phyloP scores from a whole-genome alignment of 345 rosid species.

The Citrus hindsii region DNA sequence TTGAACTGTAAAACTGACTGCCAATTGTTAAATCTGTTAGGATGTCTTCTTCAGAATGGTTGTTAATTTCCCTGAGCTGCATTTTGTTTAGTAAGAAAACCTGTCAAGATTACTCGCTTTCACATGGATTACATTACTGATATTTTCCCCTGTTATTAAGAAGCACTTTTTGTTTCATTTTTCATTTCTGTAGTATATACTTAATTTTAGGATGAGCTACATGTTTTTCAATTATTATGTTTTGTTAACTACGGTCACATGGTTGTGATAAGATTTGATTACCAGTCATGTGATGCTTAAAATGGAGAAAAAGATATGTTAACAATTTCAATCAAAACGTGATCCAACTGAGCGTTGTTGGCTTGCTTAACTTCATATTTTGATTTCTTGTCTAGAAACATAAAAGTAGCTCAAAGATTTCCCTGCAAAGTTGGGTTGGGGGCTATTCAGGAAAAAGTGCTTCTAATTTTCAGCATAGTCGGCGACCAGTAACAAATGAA shows the following conservation, averaged over 20 bases:
- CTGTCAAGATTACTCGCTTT: neutral
- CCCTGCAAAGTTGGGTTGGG: slow-evolving; percentile 44
- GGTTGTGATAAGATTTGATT: too few species aligned
- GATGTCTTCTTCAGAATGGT: neutral
- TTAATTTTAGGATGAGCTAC: neutral
- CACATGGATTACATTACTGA: neutral
- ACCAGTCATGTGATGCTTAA: too few species aligned
- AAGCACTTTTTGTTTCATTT: neutral
- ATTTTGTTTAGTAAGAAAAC: neutral
- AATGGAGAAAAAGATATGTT: neutral
- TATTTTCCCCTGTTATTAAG: neutral
- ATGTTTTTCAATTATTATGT: neutral
- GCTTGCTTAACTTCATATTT: slow-evolving; percentile 3
- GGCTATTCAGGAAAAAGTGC: slow-evolving; percentile 42
- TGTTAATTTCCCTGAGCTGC: neutral
- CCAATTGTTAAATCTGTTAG: neutral
- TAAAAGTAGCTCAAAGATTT: slow-evolving; percentile 46
- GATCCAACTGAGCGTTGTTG: neutral
- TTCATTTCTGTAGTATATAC: neutral
- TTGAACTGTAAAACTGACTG: neutral
- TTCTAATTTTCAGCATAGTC: slow-evolving; percentile 26
- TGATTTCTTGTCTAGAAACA: slow-evolving; percentile 39
- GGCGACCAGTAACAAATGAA: slow-evolving; percentile 20
- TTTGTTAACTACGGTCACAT: too few species aligned
- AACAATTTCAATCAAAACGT: neutral